Percentiles rank a stretch among this genome's conserved stretches.
These are phyloP conservation scores for Ceratobasidium sp. DNA, from an alignment of 1,284 basidiomycete genomes.

Conservation along the genomic window DNA sequence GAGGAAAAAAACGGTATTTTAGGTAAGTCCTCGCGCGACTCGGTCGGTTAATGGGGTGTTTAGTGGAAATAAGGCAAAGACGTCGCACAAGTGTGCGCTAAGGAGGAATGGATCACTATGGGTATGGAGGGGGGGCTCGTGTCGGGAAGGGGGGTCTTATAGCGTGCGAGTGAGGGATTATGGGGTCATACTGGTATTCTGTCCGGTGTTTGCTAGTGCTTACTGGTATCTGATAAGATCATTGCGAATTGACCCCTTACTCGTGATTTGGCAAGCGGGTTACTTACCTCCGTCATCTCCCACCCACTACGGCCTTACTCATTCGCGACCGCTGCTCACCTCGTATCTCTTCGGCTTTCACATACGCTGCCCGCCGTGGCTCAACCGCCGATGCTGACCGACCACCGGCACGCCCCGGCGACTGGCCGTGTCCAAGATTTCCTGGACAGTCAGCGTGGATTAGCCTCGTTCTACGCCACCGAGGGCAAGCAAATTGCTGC, in stretches of 20 bases:
- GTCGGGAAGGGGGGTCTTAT: conserved; percentile 7
- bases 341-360: conserved; percentile 24
- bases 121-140: not conserved
- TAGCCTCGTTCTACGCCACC: conserved; percentile 42
- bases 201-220: conserved; percentile 25
- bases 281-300: conserved; percentile 28
- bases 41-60: not conserved
- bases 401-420: conserved; percentile 31
- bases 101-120: not conserved
- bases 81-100: not conserved
- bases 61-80: not conserved
- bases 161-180: conserved; percentile 36
- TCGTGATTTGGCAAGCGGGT: conserved; percentile 43
- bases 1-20: conserved; percentile 3
- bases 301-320: conserved; percentile 17
- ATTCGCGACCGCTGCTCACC: conserved; percentile 14
- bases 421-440: conserved; percentile 46
- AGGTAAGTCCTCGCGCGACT: not conserved
- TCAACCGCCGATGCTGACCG: conserved; percentile 5
- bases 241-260: conserved; percentile 10
- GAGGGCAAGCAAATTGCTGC: conserved; percentile 46
- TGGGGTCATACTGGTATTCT: conserved; percentile 18
- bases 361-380: not conserved
- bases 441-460: conserved; percentile 47
- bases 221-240: conserved; percentile 39